Conservation (phyloP, 805 yeast species). For the Candida bentonensis region DNA sequence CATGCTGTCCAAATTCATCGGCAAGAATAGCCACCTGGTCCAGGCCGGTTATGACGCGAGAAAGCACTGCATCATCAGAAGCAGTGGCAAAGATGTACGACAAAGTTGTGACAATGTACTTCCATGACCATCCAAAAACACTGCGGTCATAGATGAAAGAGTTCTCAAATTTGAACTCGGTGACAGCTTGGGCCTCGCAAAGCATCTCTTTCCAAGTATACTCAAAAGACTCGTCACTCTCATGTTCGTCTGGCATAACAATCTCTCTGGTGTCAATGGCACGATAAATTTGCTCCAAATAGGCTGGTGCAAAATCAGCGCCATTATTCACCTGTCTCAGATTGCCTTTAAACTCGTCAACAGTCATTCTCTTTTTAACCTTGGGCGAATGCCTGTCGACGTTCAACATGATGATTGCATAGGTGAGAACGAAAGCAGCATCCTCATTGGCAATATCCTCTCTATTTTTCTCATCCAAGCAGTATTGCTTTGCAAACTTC, state of each 20-base stretch:
- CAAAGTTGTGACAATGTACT: conserved; percentile 54
- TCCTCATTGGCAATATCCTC: conserved; percentile 48
- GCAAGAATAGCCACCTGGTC: conserved; percentile 79
- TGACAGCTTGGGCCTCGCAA: conserved; percentile 9
- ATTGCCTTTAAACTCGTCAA: conserved; percentile 68
- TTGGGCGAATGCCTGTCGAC: conserved; percentile 91
- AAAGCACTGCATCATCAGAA: conserved; percentile 75
- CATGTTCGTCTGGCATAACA: conserved; percentile 96
- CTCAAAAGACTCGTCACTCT: conserved; percentile 84
- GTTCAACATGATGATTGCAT: conserved; percentile 85
- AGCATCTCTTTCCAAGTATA: conserved; percentile 35
- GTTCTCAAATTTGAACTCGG: conserved; percentile 6
- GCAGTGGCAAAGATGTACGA: conserved; percentile 76
- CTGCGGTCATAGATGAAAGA: conserved; percentile 41
- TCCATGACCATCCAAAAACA: conserved; percentile 51
- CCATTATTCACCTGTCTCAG: conserved; percentile 62
- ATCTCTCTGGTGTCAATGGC: conserved; percentile 79
- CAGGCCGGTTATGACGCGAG: conserved; percentile 74
- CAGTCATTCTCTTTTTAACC: conserved; percentile 80
- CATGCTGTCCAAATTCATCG: conserved; percentile 39
- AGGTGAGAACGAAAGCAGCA: conserved; percentile 77
- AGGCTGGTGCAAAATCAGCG: conserved; percentile 75
- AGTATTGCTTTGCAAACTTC: conserved; percentile 69
- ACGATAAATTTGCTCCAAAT: conserved; percentile 61
- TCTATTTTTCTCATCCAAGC: conserved; percentile 39